Percentiles rank a stretch among this genome's conserved stretches.
These are phyloP conservation scores for Solanum stenotomum DNA, from an alignment of 257 asterid species.

Conservation along the genomic window DNA sequence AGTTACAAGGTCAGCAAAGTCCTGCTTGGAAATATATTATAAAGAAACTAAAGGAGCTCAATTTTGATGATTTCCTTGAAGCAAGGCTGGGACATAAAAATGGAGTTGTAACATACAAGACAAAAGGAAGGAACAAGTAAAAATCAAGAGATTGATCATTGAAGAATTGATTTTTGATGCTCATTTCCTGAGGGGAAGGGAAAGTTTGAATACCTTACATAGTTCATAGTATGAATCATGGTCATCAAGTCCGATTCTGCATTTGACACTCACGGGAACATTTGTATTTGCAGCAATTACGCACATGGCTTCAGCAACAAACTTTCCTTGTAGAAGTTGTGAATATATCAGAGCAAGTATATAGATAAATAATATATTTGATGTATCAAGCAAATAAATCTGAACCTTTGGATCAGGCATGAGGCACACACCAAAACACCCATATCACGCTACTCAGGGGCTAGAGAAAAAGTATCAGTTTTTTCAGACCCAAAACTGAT, in stretches of 20 bases:
- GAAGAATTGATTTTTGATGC: neutral
- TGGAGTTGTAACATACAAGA: neutral
- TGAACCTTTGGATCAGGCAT: constrained; percentile 97
- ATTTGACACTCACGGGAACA: constrained; percentile 91
- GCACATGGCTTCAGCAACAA: constrained; percentile 93
- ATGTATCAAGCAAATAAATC: neutral
- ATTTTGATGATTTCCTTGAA: neutral
- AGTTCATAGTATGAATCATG: constrained; percentile 84
- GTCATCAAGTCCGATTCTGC: constrained; percentile 88
- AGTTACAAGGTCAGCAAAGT: neutral
- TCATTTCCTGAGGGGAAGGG: neutral
- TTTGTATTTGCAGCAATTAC: constrained; percentile 75
- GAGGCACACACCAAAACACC: constrained; percentile 88
- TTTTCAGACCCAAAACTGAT: neutral
- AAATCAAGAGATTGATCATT: neutral
- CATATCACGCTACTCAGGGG: constrained; percentile 92
- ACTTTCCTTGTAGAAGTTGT: constrained; percentile 60
- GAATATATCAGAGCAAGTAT: constrained; percentile 28
- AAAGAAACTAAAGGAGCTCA: neutral
- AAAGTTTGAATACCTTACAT: constrained; percentile 46
- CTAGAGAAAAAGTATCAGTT: constrained; percentile 35
- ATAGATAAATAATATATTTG: neutral
- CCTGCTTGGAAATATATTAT: neutral
- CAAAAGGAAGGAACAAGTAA: neutral
- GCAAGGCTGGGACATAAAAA: neutral